Base-by-base conservation (phyloP, 1,284 basidiomycete species). In the Vanrija sp. region DNA sequence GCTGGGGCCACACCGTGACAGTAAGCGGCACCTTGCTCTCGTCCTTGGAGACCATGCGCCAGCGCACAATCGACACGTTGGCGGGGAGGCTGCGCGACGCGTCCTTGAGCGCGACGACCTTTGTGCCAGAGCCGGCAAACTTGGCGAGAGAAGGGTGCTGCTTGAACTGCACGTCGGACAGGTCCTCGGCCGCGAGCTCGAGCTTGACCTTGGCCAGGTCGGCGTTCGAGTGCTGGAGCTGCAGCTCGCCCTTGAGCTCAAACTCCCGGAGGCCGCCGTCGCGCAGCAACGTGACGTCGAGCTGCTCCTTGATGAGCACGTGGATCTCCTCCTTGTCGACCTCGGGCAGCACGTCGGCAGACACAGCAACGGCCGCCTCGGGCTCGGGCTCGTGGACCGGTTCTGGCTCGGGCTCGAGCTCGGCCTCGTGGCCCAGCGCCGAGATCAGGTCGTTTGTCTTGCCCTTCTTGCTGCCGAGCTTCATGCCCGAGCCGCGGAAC, bases 1-100 rank as follows among this genome's bases (percentile, higher is more conserved):
- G 87, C 28, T 91, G 88, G 5, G 94, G 94, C 95, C 95, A 98
- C 76, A 90, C 94, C 68, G 92, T 97, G 75, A 98, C 92, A 90
- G 89, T 89, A 55, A 98, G 77, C 2, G 95, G 95, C 19, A 96
- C 85, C 60, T 88, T 83, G 57, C 85, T 89, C 79, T 98, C 95
- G 74, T 98, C 95, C 68, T 88, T 92, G 26, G 89, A 88, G 1
- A 85, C 81, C 76, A 95, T 87, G 65, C 93, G 81, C 95, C 95
- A 98, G 74, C 91, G 91, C 64, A 98, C 78, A 14, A 97, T 91
- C 18, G 88, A 88, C 39, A 98, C 79, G 0, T 78, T 79, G 52
- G 97, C 86, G 0, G 92, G 95, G 84, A 97, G 97, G 9, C 85
- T 80, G 62, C 86, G 82, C 49, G 85, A 83, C 1, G 87, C 72